Conservation (phyloP, 768 basidiomycete genomes). For the Suillus tomentosus region DNA sequence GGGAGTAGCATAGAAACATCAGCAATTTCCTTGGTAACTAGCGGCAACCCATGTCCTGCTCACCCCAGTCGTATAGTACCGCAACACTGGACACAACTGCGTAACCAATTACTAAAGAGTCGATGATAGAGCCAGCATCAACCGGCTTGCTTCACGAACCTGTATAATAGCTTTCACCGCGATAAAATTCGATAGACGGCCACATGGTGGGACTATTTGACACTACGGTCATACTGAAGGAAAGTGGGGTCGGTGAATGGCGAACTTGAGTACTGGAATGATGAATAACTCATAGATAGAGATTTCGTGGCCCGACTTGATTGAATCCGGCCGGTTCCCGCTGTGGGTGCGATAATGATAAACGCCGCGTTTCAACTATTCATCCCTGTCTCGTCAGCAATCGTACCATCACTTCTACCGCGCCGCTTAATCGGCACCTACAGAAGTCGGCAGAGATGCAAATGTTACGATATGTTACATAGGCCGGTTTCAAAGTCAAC, state of each 20-base stretch:
- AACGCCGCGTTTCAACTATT: too few relatives aligned
- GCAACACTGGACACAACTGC: slow-evolving; percentile 1
- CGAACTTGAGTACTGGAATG: not conserved
- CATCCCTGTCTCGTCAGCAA: too few relatives aligned
- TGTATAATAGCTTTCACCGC: not conserved
- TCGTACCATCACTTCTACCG: too few relatives aligned
- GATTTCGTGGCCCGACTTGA: too few relatives aligned
- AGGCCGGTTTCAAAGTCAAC: too few relatives aligned
- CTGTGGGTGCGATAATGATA: too few relatives aligned
- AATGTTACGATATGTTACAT: too few relatives aligned
- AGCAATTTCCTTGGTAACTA: not conserved
- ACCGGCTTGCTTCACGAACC: not conserved
- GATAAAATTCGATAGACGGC: not conserved
- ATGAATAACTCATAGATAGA: too few relatives aligned
- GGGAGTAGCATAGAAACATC: not conserved
- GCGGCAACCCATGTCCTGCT: not conserved
- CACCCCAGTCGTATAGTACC: slow-evolving; percentile 1
- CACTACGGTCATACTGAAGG: not conserved
- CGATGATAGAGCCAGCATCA: not conserved
- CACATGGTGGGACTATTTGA: not conserved
- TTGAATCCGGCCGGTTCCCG: not conserved
- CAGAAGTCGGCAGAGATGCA: too few relatives aligned
- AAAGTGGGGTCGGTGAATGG: not conserved
- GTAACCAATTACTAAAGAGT: not conserved
- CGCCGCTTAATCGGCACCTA: too few relatives aligned